phyloP scores from a whole-genome alignment of 2,329 filamentous ascomycete genomes.

The Hymenoscyphus fraxineus region DNA sequence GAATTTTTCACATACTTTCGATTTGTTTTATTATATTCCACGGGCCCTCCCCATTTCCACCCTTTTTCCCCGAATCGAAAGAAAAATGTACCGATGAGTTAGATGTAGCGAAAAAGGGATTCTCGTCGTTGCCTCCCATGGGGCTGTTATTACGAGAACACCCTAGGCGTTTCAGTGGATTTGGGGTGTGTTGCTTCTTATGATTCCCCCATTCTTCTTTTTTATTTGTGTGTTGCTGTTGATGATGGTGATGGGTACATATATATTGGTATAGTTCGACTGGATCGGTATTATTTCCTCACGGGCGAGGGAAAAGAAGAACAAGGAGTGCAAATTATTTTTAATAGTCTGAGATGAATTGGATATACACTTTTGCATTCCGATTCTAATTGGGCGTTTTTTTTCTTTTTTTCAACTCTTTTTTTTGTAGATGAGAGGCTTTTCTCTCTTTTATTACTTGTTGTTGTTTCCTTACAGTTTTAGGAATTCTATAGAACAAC shows the following conservation, averaged over 20 bases:
- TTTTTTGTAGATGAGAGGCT: not conserved
- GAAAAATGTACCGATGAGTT: conserved; percentile 9
- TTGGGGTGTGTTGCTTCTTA: conserved; percentile 1
- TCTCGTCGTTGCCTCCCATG: conserved; percentile 25
- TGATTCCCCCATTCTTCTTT: conserved; percentile 6
- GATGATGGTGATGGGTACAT: conserved; percentile 8
- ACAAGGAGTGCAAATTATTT: conserved; percentile 17
- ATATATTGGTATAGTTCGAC: conserved; percentile 27
- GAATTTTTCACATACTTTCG: not conserved
- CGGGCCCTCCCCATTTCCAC: conserved; percentile 1
- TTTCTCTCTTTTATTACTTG: not conserved
- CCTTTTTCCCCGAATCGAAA: not conserved
- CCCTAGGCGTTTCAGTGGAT: conserved; percentile 1
- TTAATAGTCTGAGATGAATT: conserved; percentile 29
- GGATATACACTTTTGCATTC: conserved; percentile 28
- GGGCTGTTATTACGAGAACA: conserved; percentile 24
- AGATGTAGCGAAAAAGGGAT: not conserved
- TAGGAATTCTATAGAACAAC: not conserved
- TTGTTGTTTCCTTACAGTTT: not conserved
- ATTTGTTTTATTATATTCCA: not conserved
- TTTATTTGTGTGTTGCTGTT: not conserved
- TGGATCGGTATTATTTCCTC: conserved; percentile 24
- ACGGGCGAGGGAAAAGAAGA: conserved; percentile 2
- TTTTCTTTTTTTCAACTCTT: not conserved
- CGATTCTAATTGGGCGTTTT: not conserved